These are phyloP conservation scores for Gleditsia sinensis DNA, from an alignment of 306 rosid genomes.

Conservation along the genomic window DNA sequence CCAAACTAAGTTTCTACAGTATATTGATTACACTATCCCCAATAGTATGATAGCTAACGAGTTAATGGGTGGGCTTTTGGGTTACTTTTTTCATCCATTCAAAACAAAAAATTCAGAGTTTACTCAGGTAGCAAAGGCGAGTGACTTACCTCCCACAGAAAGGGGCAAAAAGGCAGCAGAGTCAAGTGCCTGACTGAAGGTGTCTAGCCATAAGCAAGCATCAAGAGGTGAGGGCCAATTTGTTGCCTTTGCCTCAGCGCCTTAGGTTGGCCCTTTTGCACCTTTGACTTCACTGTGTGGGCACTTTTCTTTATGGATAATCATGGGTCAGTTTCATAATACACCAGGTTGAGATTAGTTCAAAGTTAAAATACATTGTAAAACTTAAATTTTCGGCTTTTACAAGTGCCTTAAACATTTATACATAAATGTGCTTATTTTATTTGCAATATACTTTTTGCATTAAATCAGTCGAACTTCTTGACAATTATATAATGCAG, in stretches of 20 bases:
- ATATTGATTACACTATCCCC: neutral
- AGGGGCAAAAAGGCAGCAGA: neutral
- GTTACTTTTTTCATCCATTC: no score
- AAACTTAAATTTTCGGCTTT: neutral
- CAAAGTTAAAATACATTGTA: neutral
- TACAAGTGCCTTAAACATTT: neutral
- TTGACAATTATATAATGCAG: neutral
- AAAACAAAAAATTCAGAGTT: no score
- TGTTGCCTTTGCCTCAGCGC: neutral
- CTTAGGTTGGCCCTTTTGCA: neutral
- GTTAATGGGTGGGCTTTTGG: no score
- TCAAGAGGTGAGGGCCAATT: neutral
- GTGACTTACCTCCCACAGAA: no score
- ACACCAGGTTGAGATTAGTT: constrained; percentile 2
- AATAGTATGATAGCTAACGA: no score
- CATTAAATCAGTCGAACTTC: neutral
- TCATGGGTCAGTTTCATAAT: neutral
- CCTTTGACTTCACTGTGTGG: neutral
- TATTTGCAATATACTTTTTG: constrained; percentile 8
- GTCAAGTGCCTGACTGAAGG: neutral
- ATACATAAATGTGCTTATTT: neutral
- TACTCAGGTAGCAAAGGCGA: no score
- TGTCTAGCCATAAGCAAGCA: neutral
- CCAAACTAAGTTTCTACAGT: neutral
- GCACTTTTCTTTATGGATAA: neutral